phyloP scores from a whole-genome alignment of 345 rosid genomes.

The Jatropha curcas region DNA sequence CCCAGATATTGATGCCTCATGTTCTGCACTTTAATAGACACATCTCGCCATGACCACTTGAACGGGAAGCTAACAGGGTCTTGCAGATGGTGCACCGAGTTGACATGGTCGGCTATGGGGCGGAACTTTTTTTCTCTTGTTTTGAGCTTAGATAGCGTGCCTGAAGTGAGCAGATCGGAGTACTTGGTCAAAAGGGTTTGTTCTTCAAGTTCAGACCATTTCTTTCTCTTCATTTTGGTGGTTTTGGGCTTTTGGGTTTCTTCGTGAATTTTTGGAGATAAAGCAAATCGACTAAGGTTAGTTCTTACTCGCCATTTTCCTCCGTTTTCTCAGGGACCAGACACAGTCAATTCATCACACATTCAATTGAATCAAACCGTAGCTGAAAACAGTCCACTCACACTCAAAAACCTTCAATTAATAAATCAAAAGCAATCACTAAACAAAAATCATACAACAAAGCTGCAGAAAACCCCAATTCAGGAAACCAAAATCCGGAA shows the following conservation, averaged over 20 bases:
- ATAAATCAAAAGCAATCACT: not conserved
- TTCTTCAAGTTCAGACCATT: conserved; percentile 6
- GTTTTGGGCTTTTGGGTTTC: not conserved
- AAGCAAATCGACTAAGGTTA: no score
- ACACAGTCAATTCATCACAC: not conserved
- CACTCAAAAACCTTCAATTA: not conserved
- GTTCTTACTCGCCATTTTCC: not conserved
- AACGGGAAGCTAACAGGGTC: conserved; percentile 65
- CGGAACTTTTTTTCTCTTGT: conserved; percentile 79
- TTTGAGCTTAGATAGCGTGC: conserved; percentile 64
- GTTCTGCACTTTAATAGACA: conserved; percentile 77
- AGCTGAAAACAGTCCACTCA: not conserved
- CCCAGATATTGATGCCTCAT: conserved; percentile 85
- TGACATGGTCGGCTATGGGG: conserved; percentile 74
- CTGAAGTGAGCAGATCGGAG: conserved; percentile 56
- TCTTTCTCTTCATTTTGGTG: conserved; percentile 17
- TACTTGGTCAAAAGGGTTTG: conserved; percentile 9
- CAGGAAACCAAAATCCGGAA: not conserved
- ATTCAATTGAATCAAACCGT: not conserved
- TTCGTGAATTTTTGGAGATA: not conserved
- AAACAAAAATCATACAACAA: not conserved
- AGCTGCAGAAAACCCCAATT: not conserved
- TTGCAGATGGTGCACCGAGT: conserved; percentile 56
- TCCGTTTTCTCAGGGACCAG: not conserved
- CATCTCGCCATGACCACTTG: conserved; percentile 85